Evolutionary conservation across 1,284 basidiomycete species (phyloP).

Genomic region (Pisolithus thermaeus): DNA sequence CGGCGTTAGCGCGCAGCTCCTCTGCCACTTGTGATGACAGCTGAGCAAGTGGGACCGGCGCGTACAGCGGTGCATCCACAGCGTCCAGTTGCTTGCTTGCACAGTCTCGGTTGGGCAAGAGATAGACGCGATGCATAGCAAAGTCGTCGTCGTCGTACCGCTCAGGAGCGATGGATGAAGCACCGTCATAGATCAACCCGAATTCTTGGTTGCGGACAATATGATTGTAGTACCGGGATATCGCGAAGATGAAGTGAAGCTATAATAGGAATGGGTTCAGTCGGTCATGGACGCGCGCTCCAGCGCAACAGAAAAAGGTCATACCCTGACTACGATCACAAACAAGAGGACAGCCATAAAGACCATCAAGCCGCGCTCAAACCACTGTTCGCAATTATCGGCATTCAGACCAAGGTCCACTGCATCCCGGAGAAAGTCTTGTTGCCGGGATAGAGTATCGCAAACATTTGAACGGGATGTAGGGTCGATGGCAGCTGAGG

Average conservation of each 20-base stretch:
- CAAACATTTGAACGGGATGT: conserved; percentile 56
- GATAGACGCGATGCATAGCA: conserved; percentile 48
- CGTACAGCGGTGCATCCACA: conserved; percentile 48
- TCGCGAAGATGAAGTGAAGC: conserved; percentile 68
- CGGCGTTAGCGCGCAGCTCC: conserved; percentile 50
- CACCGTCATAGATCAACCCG: conserved; percentile 19
- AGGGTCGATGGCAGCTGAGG: conserved; percentile 54
- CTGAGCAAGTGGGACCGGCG: conserved; percentile 54
- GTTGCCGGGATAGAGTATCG: conserved; percentile 66
- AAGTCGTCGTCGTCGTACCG: background rate
- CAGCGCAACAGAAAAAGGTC: conserved; percentile 18
- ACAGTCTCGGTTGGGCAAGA: conserved; percentile 38
- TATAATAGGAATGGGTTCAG: conserved; percentile 21
- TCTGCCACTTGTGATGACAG: conserved; percentile 40
- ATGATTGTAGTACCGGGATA: conserved; percentile 58
- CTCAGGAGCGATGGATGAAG: conserved; percentile 1
- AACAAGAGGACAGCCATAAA: conserved; percentile 54
- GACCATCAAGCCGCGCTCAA: conserved; percentile 57
- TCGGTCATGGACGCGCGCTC: background rate
- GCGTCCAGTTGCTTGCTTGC: conserved; percentile 12
- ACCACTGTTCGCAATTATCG: conserved; percentile 75
- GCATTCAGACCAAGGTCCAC: conserved; percentile 64
- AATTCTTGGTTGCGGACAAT: conserved; percentile 33
- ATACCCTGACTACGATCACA: conserved; percentile 59
- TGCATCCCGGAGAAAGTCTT: conserved; percentile 66